phyloP scores from a whole-genome alignment of 345 rosid genomes.

The Gossypium turneri region DNA sequence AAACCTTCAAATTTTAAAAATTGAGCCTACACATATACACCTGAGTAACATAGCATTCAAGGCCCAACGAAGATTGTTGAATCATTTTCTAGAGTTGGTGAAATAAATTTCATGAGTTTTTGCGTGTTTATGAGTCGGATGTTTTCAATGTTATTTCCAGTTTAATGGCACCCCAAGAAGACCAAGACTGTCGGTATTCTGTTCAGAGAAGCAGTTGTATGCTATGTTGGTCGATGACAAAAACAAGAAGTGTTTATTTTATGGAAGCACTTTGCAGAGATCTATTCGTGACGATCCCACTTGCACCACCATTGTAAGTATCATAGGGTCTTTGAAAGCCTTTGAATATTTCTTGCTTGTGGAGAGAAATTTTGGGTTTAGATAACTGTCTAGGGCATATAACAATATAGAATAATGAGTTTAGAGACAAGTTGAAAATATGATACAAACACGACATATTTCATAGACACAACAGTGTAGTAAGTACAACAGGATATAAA shows the following conservation, averaged over 20 bases:
- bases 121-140: background rate
- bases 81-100: background rate
- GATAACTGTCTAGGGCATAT: background rate
- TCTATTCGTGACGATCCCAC: constrained; percentile 59
- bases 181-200: constrained; percentile 87
- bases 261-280: constrained; percentile 82
- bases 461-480: no score
- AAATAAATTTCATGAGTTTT: background rate
- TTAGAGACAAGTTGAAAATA: no score
- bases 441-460: no score
- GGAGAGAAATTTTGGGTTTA: background rate
- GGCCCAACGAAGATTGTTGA: background rate
- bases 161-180: constrained; percentile 60
- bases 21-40: background rate
- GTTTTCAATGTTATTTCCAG: constrained; percentile 25
- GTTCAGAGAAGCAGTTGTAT: constrained; percentile 80
- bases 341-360: background rate
- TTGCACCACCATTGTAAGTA: constrained; percentile 57
- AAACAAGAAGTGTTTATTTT: constrained; percentile 73
- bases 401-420: background rate
- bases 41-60: background rate
- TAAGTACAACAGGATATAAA: no score
- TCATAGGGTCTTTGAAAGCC: background rate
- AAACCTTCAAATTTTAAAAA: background rate
- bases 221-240: constrained; percentile 86